These are phyloP conservation scores for Lasiosphaeriaceae sp. DNA, from an alignment of 495 filamentous ascomycete species.

Conservation along the genomic window DNA sequence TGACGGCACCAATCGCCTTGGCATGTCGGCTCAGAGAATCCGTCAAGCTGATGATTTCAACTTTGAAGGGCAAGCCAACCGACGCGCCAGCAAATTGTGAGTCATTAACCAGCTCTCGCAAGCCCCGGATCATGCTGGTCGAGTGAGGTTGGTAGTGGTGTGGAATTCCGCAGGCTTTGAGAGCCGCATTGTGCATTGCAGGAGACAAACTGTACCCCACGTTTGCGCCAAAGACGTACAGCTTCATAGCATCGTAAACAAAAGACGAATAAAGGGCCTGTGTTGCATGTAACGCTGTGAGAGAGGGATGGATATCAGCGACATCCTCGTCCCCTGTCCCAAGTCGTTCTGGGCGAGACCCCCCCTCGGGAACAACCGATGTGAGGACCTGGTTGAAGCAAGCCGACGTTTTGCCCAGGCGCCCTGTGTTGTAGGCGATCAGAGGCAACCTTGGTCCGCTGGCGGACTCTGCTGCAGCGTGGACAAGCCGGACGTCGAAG, in stretches of 20 bases:
- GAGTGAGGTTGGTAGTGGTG: slow-evolving; percentile 62
- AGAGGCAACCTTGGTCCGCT: slow-evolving; percentile 47
- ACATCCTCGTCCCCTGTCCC: slow-evolving; percentile 11
- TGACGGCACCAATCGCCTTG: slow-evolving; percentile 69
- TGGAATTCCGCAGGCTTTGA: slow-evolving; percentile 60
- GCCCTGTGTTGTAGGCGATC: slow-evolving; percentile 66
- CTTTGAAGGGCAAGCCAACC: slow-evolving; percentile 69
- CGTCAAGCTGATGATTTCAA: slow-evolving; percentile 60
- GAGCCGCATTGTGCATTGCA: slow-evolving; percentile 71
- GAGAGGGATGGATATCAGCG: slow-evolving; percentile 26
- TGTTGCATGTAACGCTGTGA: slow-evolving; percentile 60
- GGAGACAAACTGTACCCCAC: slow-evolving; percentile 70
- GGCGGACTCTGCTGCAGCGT: slow-evolving; percentile 36
- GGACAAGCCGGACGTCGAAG: slow-evolving; percentile 51
- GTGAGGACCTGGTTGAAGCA: slow-evolving; percentile 67
- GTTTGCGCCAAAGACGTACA: slow-evolving; percentile 67
- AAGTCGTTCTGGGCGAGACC: slow-evolving; percentile 32
- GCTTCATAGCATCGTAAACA: slow-evolving; percentile 56
- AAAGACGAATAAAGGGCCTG: slow-evolving; percentile 49
- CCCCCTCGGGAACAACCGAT: slow-evolving; percentile 52
- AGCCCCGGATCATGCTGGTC: slow-evolving; percentile 52
- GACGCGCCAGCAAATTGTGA: slow-evolving; percentile 66
- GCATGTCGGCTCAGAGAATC: slow-evolving; percentile 67
- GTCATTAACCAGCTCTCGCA: slow-evolving; percentile 59
- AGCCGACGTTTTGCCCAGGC: slow-evolving; percentile 57